A percentile compares a stretch with the other conserved stretches of the same genome.
These are phyloP conservation scores for Coniochaeta sp. DNA, from an alignment of 2,329 filamentous ascomycete species.

Conservation along the genomic window DNA sequence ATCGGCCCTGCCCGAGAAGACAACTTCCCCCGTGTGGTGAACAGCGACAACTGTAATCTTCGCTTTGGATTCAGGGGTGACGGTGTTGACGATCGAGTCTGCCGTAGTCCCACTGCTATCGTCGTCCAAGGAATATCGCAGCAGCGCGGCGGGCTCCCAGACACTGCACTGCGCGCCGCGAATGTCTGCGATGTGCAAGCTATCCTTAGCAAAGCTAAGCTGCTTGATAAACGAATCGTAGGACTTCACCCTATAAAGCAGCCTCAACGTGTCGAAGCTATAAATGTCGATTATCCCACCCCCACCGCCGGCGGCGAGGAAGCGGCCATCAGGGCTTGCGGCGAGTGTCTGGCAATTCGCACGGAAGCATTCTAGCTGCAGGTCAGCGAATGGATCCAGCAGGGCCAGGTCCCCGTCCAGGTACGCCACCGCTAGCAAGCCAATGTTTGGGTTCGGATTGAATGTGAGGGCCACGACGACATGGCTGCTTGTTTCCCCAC, in stretches of 20 bases:
- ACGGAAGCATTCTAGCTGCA: slow-evolving; percentile 16
- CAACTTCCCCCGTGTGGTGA: slow-evolving; percentile 14
- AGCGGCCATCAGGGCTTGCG: slow-evolving; percentile 19
- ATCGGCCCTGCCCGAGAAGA: slow-evolving; percentile 28
- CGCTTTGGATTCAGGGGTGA: slow-evolving; percentile 14
- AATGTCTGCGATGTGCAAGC: slow-evolving; percentile 25
- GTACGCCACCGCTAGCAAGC: slow-evolving; percentile 22
- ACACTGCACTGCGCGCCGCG: slow-evolving; percentile 25
- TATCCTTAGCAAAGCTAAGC: slow-evolving; percentile 23
- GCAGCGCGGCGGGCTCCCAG: slow-evolving; percentile 24
- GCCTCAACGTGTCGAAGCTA: slow-evolving; percentile 14
- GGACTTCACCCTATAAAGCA: slow-evolving; percentile 20
- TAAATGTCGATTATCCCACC: slow-evolving; percentile 13
- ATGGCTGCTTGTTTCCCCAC: slow-evolving; percentile 18
- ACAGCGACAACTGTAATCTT: slow-evolving; percentile 21
- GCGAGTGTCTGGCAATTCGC: slow-evolving; percentile 22
- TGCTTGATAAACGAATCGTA: slow-evolving; percentile 19
- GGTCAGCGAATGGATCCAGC: slow-evolving; percentile 17
- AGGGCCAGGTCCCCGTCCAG: slow-evolving; percentile 23
- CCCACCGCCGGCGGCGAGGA: slow-evolving; percentile 18
- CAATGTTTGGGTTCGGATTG: slow-evolving; percentile 23
- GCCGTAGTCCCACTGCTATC: slow-evolving; percentile 16
- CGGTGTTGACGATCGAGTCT: slow-evolving; percentile 14
- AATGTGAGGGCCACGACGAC: slow-evolving; percentile 19
- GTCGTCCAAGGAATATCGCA: slow-evolving; percentile 17